Percentiles rank a stretch among this genome's conserved stretches.
Evolutionary conservation across 306 rosid genomes (phyloP).

Genomic region (Prunus davidiana): DNA sequence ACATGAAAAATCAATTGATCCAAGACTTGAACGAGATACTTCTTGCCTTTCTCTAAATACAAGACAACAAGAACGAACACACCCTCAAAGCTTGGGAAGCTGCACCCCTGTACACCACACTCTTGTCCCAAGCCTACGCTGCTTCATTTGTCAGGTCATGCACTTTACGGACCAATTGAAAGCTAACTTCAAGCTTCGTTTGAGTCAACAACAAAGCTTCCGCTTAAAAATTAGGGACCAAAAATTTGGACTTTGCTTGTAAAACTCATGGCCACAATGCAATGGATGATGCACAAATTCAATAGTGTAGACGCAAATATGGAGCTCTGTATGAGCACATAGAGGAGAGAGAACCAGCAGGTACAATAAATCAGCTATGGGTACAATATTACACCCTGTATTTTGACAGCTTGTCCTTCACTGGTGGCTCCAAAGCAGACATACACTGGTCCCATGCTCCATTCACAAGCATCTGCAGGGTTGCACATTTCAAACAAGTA

Average conservation of each 20-base stretch:
- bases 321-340: constrained; percentile 34
- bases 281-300: constrained; percentile 43
- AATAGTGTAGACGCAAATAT: constrained; percentile 40
- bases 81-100: constrained; percentile 46
- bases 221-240: constrained; percentile 35
- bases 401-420: constrained; percentile 84
- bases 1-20: constrained; percentile 31
- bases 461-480: constrained; percentile 77
- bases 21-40: constrained; percentile 31
- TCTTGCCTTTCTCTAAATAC: constrained; percentile 35
- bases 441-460: constrained; percentile 99
- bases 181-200: constrained; percentile 49
- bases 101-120: constrained; percentile 73
- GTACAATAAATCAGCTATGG: constrained; percentile 2
- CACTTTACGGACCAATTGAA: constrained; percentile 33
- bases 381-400: constrained; percentile 59
- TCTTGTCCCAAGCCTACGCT: constrained; percentile 25
- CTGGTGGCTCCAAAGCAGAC: constrained; percentile 88
- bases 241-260: constrained; percentile 30
- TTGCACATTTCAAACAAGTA: background rate
- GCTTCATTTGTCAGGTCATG: constrained; percentile 32
- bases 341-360: constrained; percentile 12
- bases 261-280: constrained; percentile 33
- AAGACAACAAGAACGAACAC: constrained; percentile 49
- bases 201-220: constrained; percentile 26